A percentile compares a stretch with the other conserved stretches of the same genome.
phyloP scores from a whole-genome alignment of 1,139 yeast genomes.

The Geotrichum phurueaensis region DNA sequence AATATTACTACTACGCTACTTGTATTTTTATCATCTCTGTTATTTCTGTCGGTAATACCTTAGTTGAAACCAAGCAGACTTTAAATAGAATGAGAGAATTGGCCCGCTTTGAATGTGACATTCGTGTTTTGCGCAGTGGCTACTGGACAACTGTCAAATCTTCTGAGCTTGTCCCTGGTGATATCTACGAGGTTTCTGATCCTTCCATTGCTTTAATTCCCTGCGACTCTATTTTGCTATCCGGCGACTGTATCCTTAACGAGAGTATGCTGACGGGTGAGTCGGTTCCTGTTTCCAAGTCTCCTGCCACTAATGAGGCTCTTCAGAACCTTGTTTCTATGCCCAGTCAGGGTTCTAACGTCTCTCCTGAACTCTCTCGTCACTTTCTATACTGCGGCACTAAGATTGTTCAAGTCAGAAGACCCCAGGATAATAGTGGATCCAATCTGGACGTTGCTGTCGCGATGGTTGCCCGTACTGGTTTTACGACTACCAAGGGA shows the following conservation, averaged over 20 bases:
- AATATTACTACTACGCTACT: conserved; percentile 85
- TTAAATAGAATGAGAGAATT: conserved; percentile 66
- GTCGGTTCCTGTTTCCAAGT: conserved; percentile 89
- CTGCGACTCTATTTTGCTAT: conserved; percentile 77
- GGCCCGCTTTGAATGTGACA: conserved; percentile 68
- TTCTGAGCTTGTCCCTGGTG: conserved; percentile 91
- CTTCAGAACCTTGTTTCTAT: conserved; percentile 43
- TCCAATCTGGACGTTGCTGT: conserved; percentile 53
- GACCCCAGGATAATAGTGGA: conserved; percentile 40
- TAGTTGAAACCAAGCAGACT: conserved; percentile 76
- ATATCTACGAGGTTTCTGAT: conserved; percentile 83
- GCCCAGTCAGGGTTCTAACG: conserved; percentile 39
- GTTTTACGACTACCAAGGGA: conserved; percentile 95
- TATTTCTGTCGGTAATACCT: conserved; percentile 69
- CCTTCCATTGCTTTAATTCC: conserved; percentile 72
- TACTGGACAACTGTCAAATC: conserved; percentile 85
- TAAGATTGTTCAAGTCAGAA: conserved; percentile 72
- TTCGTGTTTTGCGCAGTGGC: conserved; percentile 86
- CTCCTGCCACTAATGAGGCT: conserved; percentile 58
- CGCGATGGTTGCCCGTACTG: conserved; percentile 84
- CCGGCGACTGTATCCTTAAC: conserved; percentile 91
- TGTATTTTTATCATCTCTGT: conserved; percentile 86
- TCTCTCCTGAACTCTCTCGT: conserved; percentile 63
- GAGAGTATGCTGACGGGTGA: conserved; percentile 97
- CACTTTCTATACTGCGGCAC: conserved; percentile 86